Evolutionary conservation across 495 filamentous ascomycete genomes (phyloP), one percentile per base, ranked within the genome.

Genomic region (Penicillium arizonense): DNA sequence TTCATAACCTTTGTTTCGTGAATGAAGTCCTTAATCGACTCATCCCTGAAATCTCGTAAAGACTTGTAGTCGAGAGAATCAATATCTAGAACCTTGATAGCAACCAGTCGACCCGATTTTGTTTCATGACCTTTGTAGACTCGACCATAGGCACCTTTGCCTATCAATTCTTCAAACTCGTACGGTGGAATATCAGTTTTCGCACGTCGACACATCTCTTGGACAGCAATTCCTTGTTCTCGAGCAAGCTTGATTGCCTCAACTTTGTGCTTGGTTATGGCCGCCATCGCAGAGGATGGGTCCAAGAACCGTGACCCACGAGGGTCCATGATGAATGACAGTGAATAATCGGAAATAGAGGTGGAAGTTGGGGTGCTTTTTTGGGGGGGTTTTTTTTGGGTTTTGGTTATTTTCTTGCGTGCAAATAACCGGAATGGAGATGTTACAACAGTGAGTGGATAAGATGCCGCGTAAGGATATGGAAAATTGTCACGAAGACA

Each of bases 41-140:
- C 87, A 59, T 91, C 85, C 51, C 85, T 84, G 26, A 85, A 83
- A 57, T 89, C 87, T 16, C 84, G 68, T 12, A 87, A 78, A 13
- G 76, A 73, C 47, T 77, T 75, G 61, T 83, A 86, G 70, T 97
- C 94, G 44, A 85, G 76, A 43, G 87, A 85, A 63, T 98, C 94
- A n/a, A 96, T 87, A 62, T 97, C 90, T 62, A 97, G 85, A 52
- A 97, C 92, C 65, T 98, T 98, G 65, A 98, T 85, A 4, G 95
- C 95, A 3, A 97, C 90, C 18, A 93, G 64, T 16, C 79, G 69
- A 21, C 81, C 77, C 1, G 78, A 81, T n/a, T 79, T 70, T 70
- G 71, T 68, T 75, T 86, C 53, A 62, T 61, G 64, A 18, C 82
- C 90, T 69, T 94, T 96, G 78, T 92, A 98, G 8, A 98, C 94